These are phyloP conservation scores for Cladobotryum protrusum DNA, from an alignment of 2,329 filamentous ascomycete species.

Conservation along the genomic window DNA sequence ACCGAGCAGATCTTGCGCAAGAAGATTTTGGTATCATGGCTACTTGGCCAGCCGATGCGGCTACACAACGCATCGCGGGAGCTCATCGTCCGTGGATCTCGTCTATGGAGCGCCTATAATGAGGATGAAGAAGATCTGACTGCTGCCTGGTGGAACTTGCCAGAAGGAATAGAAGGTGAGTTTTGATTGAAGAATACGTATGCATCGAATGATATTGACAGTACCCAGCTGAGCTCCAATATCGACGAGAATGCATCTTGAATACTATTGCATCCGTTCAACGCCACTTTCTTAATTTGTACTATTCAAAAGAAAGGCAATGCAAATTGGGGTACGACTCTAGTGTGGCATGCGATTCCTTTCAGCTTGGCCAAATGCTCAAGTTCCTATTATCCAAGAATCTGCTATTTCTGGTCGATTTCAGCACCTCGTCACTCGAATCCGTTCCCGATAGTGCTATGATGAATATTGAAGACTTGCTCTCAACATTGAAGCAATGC, in stretches of 20 bases:
- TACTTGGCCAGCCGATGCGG: conserved; percentile 56
- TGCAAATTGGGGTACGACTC: conserved; percentile 71
- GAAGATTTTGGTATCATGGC: conserved; percentile 60
- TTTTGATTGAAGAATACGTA: conserved; percentile 3
- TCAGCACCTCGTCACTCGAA: conserved; percentile 42
- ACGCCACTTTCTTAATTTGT: conserved; percentile 59
- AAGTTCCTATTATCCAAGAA: conserved; percentile 60
- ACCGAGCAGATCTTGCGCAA: conserved; percentile 62
- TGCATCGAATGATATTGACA: not conserved
- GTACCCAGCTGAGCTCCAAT: conserved; percentile 54
- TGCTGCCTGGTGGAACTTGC: conserved; percentile 67
- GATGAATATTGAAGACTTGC: conserved; percentile 55
- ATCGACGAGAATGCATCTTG: conserved; percentile 59
- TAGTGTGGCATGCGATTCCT: conserved; percentile 66
- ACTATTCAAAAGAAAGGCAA: conserved; percentile 60
- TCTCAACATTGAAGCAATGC: conserved; percentile 57
- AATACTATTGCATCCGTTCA: conserved; percentile 65
- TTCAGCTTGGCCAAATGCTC: conserved; percentile 71
- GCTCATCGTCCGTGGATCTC: conserved; percentile 59
- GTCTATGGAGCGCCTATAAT: conserved; percentile 45
- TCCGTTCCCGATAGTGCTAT: conserved; percentile 43
- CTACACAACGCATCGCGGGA: conserved; percentile 58
- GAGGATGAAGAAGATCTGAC: conserved; percentile 23
- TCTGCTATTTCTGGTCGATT: conserved; percentile 54
- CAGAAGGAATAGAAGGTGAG: conserved; percentile 60